Evolutionary conservation across 2,329 filamentous ascomycete genomes (phyloP), one percentile per base, ranked within the genome.

Genomic region (Dendrostoma leiphaemia): DNA sequence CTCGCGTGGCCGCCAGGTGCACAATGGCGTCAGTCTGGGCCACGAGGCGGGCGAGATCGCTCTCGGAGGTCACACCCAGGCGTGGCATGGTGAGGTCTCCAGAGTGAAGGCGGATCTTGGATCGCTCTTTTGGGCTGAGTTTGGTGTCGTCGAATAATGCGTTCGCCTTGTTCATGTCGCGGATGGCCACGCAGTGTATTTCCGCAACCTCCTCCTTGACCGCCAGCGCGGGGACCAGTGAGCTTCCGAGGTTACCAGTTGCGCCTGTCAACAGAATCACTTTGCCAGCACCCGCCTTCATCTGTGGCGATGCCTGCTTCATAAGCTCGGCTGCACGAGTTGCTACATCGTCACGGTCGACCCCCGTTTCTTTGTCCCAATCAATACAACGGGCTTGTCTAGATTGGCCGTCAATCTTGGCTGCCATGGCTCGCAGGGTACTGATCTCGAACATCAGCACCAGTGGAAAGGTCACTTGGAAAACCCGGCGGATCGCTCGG

Each of bases 1-100:
- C 71, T 13, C 66, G 64, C 19, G 72, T 68, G n/a, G 76, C 75
- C 7, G 74, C 80, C 48, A 68, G 71, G 63, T 82, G 85, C 21
- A 89, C 76, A 45, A 88, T 75, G 12, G 66, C 60, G 19, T 70
- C 62, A 0, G 61, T 58, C 7, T 65, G 34, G 5, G 53, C 23
- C 12, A 41, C 19, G 19, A 63, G 28, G 13, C 4, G 10, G 7
- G 17, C 3, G 17, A 57, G 59, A 1, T 52, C 53, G 12, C 43
- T 49, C 21, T 47, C 26, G n/a, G n/a, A n/a, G 2, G 51, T 29
- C 8, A 67, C 62, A 0, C 65, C 64, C 0, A 69, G 47, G 4
- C 43, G 24, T 0, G 63, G 61, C 8, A 19, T 10, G 2, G 57
- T 21, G 9, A 65, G 57, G 10, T 79, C 66, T 37, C 63, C 58